Percentiles rank a stretch among this genome's conserved stretches.
Conservation (phyloP, 805 yeast genomes). For the Yarrowia sp. region DNA sequence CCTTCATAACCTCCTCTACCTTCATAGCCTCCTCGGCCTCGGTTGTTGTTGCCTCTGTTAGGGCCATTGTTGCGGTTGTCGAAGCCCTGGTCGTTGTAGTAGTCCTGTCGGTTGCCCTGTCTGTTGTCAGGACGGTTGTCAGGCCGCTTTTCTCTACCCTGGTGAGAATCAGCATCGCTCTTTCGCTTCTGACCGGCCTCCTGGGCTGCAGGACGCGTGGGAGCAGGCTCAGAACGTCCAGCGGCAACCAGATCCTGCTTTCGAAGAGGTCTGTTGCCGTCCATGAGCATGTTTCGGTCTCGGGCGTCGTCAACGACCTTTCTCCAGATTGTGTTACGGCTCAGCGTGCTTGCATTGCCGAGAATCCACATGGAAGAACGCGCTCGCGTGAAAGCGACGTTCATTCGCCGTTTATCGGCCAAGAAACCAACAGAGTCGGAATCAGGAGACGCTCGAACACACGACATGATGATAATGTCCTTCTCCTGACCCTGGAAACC, state of each 20-base stretch:
- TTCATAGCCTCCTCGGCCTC: background rate
- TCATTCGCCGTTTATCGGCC: conserved; percentile 91
- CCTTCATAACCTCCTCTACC: background rate
- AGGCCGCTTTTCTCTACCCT: conserved; percentile 5
- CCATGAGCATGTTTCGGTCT: background rate
- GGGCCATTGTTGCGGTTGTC: background rate
- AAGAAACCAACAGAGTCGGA: conserved; percentile 72
- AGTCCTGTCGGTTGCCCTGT: background rate
- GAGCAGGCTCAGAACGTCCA: no score
- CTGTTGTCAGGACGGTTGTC: background rate
- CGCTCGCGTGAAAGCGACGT: conserved; percentile 95
- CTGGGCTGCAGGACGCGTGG: background rate
- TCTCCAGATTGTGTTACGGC: conserved; percentile 68
- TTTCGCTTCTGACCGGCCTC: background rate
- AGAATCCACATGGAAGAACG: conserved; percentile 87
- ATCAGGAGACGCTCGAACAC: conserved; percentile 82
- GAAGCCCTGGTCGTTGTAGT: background rate
- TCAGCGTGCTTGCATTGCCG: conserved; percentile 71
- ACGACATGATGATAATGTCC: conserved; percentile 87
- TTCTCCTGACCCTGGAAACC: conserved; percentile 99
- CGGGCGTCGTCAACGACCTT: conserved; percentile 48
- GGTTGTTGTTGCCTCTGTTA: background rate
- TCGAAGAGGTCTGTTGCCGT: background rate
- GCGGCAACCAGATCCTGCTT: background rate
- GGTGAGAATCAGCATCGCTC: background rate